Percentiles rank a stretch among this genome's conserved stretches.
Conservation (phyloP, 257 asterid species). For the Sherardia arvensis region DNA sequence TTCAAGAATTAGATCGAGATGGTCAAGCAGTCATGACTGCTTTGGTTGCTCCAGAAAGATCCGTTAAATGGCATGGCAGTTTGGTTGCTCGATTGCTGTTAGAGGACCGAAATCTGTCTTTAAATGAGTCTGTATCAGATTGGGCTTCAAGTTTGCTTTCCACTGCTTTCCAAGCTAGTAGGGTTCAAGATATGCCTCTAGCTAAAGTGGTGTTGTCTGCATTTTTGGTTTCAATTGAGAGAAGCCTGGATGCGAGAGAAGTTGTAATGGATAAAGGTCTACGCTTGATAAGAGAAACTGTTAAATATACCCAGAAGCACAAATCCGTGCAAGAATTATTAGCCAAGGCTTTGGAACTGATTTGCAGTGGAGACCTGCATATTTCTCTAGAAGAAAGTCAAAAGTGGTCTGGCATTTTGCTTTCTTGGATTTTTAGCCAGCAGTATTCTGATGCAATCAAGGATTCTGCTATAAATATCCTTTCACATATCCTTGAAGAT, state of each 20-base stretch:
- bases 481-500: slow-evolving; percentile 85
- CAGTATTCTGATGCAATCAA: slow-evolving; percentile 54
- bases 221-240: slow-evolving; percentile 71
- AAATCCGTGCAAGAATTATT: slow-evolving; percentile 67
- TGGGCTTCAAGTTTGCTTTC: slow-evolving; percentile 91
- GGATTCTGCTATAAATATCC: slow-evolving; percentile 77
- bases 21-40: slow-evolving; percentile 89
- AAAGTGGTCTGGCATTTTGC: slow-evolving; percentile 85
- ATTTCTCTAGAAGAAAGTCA: slow-evolving; percentile 92
- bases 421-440: slow-evolving; percentile 77
- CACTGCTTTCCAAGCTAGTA: slow-evolving; percentile 85
- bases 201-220: slow-evolving; percentile 84
- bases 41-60: slow-evolving; percentile 93
- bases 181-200: slow-evolving; percentile 69
- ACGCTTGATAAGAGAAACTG: slow-evolving; percentile 82
- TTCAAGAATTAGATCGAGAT: slow-evolving; percentile 86
- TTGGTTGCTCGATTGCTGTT: slow-evolving; percentile 79
- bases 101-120: slow-evolving; percentile 71
- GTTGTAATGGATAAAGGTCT: slow-evolving; percentile 80
- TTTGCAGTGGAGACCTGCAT: slow-evolving; percentile 62
- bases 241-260: slow-evolving; percentile 72
- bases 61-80: slow-evolving; percentile 99
- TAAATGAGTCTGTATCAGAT: slow-evolving; percentile 71
- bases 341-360: slow-evolving; percentile 83
- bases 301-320: slow-evolving; percentile 63